Base-by-base conservation (phyloP, 257 asterid species). In the Solanum phureja region DNA sequence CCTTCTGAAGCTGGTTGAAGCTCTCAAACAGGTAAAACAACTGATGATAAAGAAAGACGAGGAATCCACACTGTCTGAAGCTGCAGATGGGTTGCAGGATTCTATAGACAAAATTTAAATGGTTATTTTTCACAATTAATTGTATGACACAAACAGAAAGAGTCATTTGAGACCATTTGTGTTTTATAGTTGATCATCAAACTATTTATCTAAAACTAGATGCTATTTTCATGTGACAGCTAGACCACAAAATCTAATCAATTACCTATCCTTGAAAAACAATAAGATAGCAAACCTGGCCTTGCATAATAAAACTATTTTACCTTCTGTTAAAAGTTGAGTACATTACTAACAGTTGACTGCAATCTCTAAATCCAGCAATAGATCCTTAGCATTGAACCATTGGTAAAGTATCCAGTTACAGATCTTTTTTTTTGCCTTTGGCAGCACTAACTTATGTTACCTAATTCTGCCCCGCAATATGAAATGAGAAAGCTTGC, bases 1-100 rank as follows among this genome's bases (percentile, higher is more conserved):
- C 83, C 91, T 89, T 74, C 40, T 8, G 10, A 89, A 75, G 68
- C 46, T 83, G 83, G 76, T 86, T 34, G 38, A 83, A 13, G 74
- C 90, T 72, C 89, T 73, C 11, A 75, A 87, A 37, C 85, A 31
- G 49, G 58, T 33, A 37, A 73, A 87, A 86, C 44, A 71, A 60
- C 4, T 71, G 29, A 11, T 71, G 62, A 73, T 19, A 37, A 21
- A 46, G 40, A 84, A 83, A 60, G 75, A 34, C 5, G 58, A 83
- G 73, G 56, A 83, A 83, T 34, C 9, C n/a, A 4, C 62, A 52
- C n/a, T 52, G n/a, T 52, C 62, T 52, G 60, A 52, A 16, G 44
- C 19, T 37, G 87, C 52, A 74, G 31, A 74, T 19, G 11, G 13
- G 6, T 37, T 11, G 83, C 83, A 75, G 33, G 33, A 75, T 6